Evolutionary conservation across 2,329 filamentous ascomycete species (phyloP), one percentile per base, ranked within the genome.

Genomic region (Fusarium sp.): DNA sequence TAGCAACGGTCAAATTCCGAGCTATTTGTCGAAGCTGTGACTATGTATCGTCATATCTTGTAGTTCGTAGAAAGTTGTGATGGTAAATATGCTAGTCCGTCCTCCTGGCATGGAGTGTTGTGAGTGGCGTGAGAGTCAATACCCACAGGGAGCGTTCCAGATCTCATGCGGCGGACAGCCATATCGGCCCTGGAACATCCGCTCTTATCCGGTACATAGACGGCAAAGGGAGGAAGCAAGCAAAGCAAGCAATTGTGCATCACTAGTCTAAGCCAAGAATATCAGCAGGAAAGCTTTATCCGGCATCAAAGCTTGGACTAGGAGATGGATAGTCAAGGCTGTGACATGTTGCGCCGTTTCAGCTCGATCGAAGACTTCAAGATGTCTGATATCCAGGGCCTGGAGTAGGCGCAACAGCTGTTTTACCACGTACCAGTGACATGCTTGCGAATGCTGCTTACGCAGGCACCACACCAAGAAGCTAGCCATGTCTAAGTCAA

Each of bases 161-260:
- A 18, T n/a, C 45, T 4, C 14, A 18, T 18, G 41, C 21, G 11
- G 25, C 48, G 1, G 3, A 14, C 20, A 21, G 25, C 47, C 62
- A 58, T 18, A 3, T 11, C 59, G 62, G 59, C 32, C 62, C 59
- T 53, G 59, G 18, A 32, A 18, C 21, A 56, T 41, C 62, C 62
- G 62, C 18, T 10, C 41, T 13, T 65, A 65, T 57, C 62, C 62
- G 59, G n/a, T 6, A 11, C 11, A 7, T 7, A 4, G 13, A 37
- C 16, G 28, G 25, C 30, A 45, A 37, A n/a, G 8, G 16, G 14
- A 34, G 25, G 55, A 13, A 4, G 20, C 48, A 25, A 51, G 18
- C 3, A 4, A 34, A 51, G 32, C 14, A 51, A 27, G 21, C 23
- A 18, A 32, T 41, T 16, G 14, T 43, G 20, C 41, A 40, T 23